Evolutionary conservation across 2,329 filamentous ascomycete genomes (phyloP), one percentile per base, ranked within the genome.

Genomic region (Periconia sp.): DNA sequence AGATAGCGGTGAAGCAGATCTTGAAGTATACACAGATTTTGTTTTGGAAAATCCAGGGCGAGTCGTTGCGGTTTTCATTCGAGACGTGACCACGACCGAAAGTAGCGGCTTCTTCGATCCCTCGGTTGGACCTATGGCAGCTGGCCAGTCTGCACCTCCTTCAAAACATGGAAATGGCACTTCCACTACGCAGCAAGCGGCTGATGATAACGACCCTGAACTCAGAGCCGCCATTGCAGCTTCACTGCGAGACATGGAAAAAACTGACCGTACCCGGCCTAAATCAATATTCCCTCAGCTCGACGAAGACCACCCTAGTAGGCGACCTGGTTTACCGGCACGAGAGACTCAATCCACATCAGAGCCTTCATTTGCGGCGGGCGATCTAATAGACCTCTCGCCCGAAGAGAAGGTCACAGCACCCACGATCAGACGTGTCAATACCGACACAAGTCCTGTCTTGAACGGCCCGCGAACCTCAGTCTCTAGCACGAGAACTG

Each of bases 11-110:
- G 94, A 99, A 74, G 94, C 93, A 8, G 95, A 99, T 74, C 79
- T 99, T 2, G 95, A 99, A 72, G 92, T 97, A 0, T 99, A 99
- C 68, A 97, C 92, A 0, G 94, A 99, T 58, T 83, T 96, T n/a
- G 92, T 89, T 0, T 68, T 93, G 33, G 85, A 90, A 2, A 88
- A 97, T 63, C 93, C 92, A 0, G 89, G 90, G 0, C 85, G 90
- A 27, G 86, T 99, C 2, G 78, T 92, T 30, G 94, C 87, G 0
- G 85, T 99, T 7, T 97, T 97, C 73, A 97, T 99, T 59, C 85
- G 95, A 51, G 94, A 99, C 73, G 91, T 99, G 19, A 99, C 94
- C 0, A 96, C 91, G 0, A 83, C 88, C 0, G 83, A 89, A 37
- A 80, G 79, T 45, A 80, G 85, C 13, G 85, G 84, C 0, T 97